phyloP scores from a whole-genome alignment of 768 basidiomycete genomes.

The Kwoniella dendrophila region DNA sequence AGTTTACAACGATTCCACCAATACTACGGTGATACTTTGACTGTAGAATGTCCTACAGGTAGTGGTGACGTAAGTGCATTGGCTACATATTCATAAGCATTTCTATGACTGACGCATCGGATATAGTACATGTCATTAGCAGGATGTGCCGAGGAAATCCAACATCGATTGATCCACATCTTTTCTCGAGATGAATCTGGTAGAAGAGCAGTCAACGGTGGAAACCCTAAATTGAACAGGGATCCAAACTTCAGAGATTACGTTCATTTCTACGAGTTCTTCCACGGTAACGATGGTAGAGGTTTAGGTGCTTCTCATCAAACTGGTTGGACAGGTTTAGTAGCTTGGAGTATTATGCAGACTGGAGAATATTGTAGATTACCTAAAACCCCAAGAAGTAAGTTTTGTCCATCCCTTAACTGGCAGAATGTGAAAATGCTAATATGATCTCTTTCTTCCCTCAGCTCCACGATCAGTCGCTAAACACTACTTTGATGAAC shows the following conservation, averaged over 20 bases:
- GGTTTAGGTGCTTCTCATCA: conserved; percentile 98
- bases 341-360: conserved; percentile 71
- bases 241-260: conserved; percentile 98
- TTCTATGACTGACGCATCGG: background rate
- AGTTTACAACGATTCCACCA: conserved; percentile 85
- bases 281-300: conserved; percentile 88
- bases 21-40: conserved; percentile 90
- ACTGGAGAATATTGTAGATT: conserved; percentile 72
- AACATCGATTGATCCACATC: conserved; percentile 98
- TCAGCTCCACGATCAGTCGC: conserved; percentile 83
- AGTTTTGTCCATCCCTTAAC: conserved; percentile 51
- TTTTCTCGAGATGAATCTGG: conserved; percentile 91
- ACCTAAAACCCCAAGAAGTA: conserved; percentile 91
- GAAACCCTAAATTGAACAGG: conserved; percentile 77
- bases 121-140: conserved; percentile 82
- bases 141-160: conserved; percentile 92
- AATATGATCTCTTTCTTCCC: background rate
- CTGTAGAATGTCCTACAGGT: conserved; percentile 93
- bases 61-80: conserved; percentile 69
- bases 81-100: background rate
- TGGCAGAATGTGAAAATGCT: background rate
- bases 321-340: conserved; percentile 77
- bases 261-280: conserved; percentile 97
- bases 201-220: conserved; percentile 86
- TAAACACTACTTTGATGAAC: conserved; percentile 88